phyloP scores from a whole-genome alignment of 2,329 filamentous ascomycete genomes.

The Penicillium oxalicum region DNA sequence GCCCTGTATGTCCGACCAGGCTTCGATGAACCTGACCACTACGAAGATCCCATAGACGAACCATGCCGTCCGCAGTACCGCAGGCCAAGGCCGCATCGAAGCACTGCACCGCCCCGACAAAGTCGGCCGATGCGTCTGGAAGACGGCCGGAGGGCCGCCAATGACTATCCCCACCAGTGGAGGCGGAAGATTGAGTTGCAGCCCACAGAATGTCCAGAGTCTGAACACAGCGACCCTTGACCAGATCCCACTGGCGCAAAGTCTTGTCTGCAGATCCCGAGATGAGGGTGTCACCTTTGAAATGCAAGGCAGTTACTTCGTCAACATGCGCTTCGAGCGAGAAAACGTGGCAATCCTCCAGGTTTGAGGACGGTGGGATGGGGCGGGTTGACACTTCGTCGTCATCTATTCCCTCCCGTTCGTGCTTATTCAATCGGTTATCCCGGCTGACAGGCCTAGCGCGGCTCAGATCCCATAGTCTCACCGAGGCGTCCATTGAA shows the following conservation, averaged over 20 bases:
- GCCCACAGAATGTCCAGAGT: conserved; percentile 98
- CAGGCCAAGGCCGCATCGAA: conserved; percentile 95
- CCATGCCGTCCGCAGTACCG: conserved; percentile 95
- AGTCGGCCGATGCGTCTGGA: conserved; percentile 68
- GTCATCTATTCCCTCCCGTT: conserved; percentile 43
- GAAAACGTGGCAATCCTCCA: conserved; percentile 85
- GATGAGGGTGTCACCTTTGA: conserved; percentile 80
- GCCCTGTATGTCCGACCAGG: conserved; percentile 89
- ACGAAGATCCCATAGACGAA: conserved; percentile 90
- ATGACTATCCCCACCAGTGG: conserved; percentile 52
- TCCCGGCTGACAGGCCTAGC: conserved; percentile 70
- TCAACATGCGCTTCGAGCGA: conserved; percentile 85
- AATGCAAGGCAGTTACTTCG: conserved; percentile 89
- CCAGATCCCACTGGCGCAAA: conserved; percentile 92
- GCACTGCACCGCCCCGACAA: conserved; percentile 89
- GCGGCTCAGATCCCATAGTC: conserved; percentile 88
- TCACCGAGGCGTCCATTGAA: conserved; percentile 88
- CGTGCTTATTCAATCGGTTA: conserved; percentile 48
- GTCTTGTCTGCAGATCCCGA: conserved; percentile 98
- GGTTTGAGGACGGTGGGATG: conserved; percentile 62
- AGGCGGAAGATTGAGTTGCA: conserved; percentile 77
- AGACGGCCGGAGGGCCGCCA: conserved; percentile 68
- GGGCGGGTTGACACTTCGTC: conserved; percentile 51
- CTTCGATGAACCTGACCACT: conserved; percentile 96
- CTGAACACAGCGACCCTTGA: conserved; percentile 94